A percentile compares a stretch with the other conserved stretches of the same genome.
These are phyloP conservation scores for Domatiomyces catenatus DNA, from an alignment of 2,329 filamentous ascomycete genomes.

Conservation along the genomic window DNA sequence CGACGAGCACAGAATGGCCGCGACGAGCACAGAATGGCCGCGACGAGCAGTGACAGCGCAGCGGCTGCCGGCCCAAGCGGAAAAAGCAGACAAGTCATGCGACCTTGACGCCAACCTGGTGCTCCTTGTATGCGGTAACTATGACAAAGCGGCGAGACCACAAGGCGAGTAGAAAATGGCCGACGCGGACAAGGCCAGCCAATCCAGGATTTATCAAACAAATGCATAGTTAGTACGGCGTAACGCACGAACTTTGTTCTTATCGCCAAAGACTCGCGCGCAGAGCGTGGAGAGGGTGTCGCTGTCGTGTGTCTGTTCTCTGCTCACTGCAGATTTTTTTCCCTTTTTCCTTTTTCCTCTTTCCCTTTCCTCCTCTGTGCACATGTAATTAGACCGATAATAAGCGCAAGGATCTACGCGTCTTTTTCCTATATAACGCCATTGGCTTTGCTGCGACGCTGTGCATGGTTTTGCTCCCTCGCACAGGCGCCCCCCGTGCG, in stretches of 20 bases:
- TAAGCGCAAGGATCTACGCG: background rate
- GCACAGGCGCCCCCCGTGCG: background rate
- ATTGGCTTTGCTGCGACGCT: background rate
- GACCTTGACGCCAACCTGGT: background rate
- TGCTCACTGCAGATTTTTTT: too few species aligned
- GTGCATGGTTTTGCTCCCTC: background rate
- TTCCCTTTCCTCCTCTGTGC: too few species aligned
- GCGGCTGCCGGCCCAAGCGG: background rate
- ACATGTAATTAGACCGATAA: background rate
- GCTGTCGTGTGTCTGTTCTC: too few species aligned
- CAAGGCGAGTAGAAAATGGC: background rate
- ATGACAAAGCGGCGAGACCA: background rate
- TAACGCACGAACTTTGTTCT: too few species aligned
- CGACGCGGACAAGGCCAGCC: background rate
- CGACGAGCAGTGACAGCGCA: slow-evolving; percentile 8
- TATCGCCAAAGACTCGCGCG: too few species aligned
- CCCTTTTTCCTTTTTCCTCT: too few species aligned
- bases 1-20: too few species aligned
- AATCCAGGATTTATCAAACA: background rate
- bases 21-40: too few species aligned
- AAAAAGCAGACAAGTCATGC: background rate
- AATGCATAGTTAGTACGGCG: background rate
- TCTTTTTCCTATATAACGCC: background rate
- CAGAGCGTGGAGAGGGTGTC: too few species aligned
- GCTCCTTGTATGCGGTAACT: background rate